Percentiles rank a stretch among this genome's conserved stretches.
These are phyloP conservation scores for Corynascus novoguineensis DNA, from an alignment of 495 filamentous ascomycete species.

Conservation along the genomic window DNA sequence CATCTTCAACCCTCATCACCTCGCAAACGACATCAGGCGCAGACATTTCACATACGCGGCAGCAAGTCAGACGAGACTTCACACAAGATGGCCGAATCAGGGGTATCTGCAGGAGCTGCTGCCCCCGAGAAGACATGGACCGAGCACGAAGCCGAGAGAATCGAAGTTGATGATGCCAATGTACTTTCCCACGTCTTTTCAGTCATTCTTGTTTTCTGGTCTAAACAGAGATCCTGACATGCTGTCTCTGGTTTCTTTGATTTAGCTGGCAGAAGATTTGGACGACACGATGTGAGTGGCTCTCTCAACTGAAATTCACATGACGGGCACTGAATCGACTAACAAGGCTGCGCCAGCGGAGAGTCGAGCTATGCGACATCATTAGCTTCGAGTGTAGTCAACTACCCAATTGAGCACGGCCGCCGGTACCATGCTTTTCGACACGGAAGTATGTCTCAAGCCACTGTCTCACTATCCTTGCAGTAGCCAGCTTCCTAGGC, in stretches of 20 bases:
- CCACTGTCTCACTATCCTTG: not conserved
- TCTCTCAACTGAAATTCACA: not conserved
- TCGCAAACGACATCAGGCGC: not conserved
- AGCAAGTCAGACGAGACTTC: not conserved
- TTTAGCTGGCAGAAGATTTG: not conserved
- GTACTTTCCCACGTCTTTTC: not conserved
- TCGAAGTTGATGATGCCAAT: slow-evolving; percentile 2
- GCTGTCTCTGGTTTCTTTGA: not conserved
- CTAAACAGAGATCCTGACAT: not conserved
- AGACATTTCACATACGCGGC: not conserved
- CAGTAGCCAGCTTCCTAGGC: too few relatives aligned
- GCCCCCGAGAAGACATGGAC: not conserved
- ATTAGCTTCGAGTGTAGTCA: slow-evolving; percentile 25
- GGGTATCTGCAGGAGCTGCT: not conserved
- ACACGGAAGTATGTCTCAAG: slow-evolving; percentile 12
- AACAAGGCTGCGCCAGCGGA: not conserved
- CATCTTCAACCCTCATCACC: too few relatives aligned
- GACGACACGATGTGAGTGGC: not conserved
- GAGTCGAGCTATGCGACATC: slow-evolving; percentile 17
- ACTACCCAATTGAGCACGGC: slow-evolving; percentile 27
- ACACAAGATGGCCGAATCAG: not conserved
- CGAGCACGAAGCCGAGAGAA: not conserved
- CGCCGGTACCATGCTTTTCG: slow-evolving; percentile 29
- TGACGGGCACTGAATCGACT: not conserved
- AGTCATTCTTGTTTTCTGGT: not conserved